phyloP scores from a whole-genome alignment of 805 yeast genomes.

The Saccharomycopsis sp. region DNA sequence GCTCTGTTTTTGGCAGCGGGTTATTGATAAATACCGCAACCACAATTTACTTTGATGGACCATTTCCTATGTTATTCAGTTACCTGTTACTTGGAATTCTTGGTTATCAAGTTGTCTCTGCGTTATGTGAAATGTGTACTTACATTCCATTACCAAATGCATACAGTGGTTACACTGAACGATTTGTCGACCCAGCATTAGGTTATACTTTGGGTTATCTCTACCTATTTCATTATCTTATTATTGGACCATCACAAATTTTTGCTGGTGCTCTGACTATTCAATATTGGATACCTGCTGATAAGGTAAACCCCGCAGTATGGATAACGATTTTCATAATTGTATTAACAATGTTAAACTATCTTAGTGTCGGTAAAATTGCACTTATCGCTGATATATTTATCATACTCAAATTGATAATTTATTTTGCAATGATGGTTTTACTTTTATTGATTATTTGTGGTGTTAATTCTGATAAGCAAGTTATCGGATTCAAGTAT shows the following conservation, averaged over 20 bases:
- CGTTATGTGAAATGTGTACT: slow-evolving; percentile 77
- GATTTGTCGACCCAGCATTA: slow-evolving; percentile 52
- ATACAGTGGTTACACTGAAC: slow-evolving; percentile 53
- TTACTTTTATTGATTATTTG: slow-evolving; percentile 34
- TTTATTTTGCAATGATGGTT: slow-evolving; percentile 33
- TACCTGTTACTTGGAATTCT: slow-evolving; percentile 29
- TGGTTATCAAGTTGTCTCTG: slow-evolving; percentile 16
- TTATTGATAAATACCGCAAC: slow-evolving; percentile 68
- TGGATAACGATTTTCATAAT: slow-evolving; percentile 47
- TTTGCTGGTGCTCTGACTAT: slow-evolving; percentile 50
- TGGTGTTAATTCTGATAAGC: slow-evolving; percentile 36
- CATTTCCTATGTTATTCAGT: slow-evolving; percentile 58
- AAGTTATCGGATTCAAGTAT: slow-evolving; percentile 32
- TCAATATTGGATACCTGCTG: slow-evolving; percentile 41
- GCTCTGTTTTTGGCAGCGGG: slow-evolving; percentile 58
- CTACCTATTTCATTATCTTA: slow-evolving; percentile 47
- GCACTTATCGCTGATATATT: slow-evolving; percentile 30
- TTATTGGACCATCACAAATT: slow-evolving; percentile 44
- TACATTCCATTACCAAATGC: slow-evolving; percentile 63
- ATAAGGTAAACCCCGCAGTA: slow-evolving; percentile 38
- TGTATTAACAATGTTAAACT: slow-evolving; percentile 39
- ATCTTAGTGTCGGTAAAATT: slow-evolving; percentile 50
- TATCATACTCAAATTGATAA: slow-evolving; percentile 32
- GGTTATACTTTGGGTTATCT: slow-evolving; percentile 60
- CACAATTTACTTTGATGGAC: slow-evolving; percentile 60